These are phyloP conservation scores for Myxozyma monticola DNA, from an alignment of 805 yeast genomes.

Conservation along the genomic window DNA sequence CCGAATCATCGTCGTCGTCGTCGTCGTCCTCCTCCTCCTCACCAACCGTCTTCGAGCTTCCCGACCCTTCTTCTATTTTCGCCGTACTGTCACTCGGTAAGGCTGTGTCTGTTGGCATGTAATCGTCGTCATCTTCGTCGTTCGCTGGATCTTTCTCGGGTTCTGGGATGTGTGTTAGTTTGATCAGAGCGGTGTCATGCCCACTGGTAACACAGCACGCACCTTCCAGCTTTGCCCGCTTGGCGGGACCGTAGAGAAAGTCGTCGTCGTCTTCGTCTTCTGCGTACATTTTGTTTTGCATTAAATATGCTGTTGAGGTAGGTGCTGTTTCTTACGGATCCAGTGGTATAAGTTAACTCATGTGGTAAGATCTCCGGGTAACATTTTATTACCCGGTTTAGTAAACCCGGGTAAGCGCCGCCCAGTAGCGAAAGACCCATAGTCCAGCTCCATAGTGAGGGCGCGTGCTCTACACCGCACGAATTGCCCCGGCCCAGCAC, in stretches of 20 bases:
- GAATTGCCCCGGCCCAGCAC: background rate
- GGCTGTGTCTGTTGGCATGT: constrained; percentile 44
- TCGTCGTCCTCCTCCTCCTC: constrained; percentile 40
- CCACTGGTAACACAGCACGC: background rate
- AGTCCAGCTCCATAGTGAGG: no score
- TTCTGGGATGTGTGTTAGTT: constrained; percentile 6
- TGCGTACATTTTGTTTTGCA: constrained; percentile 10
- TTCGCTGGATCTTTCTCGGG: constrained; percentile 31
- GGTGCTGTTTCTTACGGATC: no score
- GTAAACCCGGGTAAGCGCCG: background rate
- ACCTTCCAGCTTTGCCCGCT: constrained; percentile 36
- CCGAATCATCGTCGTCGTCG: constrained; percentile 50
- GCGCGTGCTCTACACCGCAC: no score
- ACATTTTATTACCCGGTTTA: no score
- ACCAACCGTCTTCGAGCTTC: background rate
- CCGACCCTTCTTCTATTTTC: background rate
- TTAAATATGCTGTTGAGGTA: no score
- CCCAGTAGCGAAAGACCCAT: background rate
- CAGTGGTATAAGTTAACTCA: no score
- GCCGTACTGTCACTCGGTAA: background rate
- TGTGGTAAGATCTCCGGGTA: no score
- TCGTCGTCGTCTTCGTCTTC: constrained; percentile 68
- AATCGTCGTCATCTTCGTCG: constrained; percentile 46
- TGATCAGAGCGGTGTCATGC: background rate
- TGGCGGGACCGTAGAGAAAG: constrained; percentile 56